These are phyloP conservation scores for Salix udensis DNA, from an alignment of 345 rosid genomes.

Conservation along the genomic window DNA sequence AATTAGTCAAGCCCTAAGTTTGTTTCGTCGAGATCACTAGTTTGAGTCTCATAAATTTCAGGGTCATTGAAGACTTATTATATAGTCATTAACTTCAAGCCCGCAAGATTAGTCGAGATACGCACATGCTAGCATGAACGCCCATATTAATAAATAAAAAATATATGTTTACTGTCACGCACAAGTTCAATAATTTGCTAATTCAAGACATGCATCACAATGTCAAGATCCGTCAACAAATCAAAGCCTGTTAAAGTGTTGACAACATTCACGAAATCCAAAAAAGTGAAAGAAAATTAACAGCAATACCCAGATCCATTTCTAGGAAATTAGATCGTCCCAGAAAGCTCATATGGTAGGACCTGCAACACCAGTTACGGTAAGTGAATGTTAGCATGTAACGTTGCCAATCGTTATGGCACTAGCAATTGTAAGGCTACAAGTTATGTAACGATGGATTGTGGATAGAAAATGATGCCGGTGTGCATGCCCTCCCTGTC, in stretches of 20 bases:
- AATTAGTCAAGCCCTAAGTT: too few relatives aligned
- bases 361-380: background rate
- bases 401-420: background rate
- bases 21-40: too few relatives aligned
- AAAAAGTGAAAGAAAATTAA: background rate
- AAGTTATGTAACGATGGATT: background rate
- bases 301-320: background rate
- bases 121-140: accelerated
- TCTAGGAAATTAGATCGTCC: background rate
- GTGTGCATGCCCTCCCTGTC: background rate
- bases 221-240: background rate
- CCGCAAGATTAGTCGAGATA: too few relatives aligned
- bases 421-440: background rate
- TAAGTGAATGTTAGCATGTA: background rate
- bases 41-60: too few relatives aligned
- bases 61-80: too few relatives aligned
- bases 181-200: background rate
- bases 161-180: too few relatives aligned
- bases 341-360: background rate
- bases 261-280: slow-evolving; percentile 2
- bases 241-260: background rate
- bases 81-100: too few relatives aligned
- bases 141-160: too few relatives aligned
- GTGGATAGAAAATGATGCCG: background rate
- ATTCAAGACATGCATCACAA: background rate